Base-by-base conservation (phyloP, 2,329 filamentous ascomycete genomes). In the Fusarium sp. region DNA sequence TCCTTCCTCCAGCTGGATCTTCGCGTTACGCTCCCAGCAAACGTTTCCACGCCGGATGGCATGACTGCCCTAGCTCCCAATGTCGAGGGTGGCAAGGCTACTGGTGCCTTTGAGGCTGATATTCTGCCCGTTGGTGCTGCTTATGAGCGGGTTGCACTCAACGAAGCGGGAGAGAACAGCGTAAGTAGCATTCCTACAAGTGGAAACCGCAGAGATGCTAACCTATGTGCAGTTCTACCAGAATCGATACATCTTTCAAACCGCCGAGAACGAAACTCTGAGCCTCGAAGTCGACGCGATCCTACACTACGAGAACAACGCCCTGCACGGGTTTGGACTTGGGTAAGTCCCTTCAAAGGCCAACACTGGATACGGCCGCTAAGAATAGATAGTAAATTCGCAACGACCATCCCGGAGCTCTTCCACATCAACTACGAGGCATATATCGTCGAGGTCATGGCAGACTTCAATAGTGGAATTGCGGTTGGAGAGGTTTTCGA, bases 301-400 rank as follows among this genome's bases (percentile, higher is more conserved):
- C 5, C 25, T 70, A 1, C 59, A 71, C 25, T 71, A 71, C 37
- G 66, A 54, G 4, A 71, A 70, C 20, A 66, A 70, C 13, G 68
- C 66, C 18, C 61, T 66, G 14, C 66, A 71, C 6, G 63, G 61
- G 3, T 71, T 71, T 32, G 68, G 66, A 1, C 57, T 45, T 6
- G 68, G 61, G 68, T 66, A 13, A 9, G 48, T 45, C n/a, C n/a
- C n/a, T n/a, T n/a, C n/a, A n/a, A n/a, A n/a, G n/a, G n/a, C n/a
- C n/a, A n/a, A n/a, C n/a, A n/a, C n/a, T n/a, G n/a, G n/a, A n/a
- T n/a, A n/a, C n/a, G n/a, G n/a, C n/a, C n/a, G n/a, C n/a, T n/a
- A n/a, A n/a, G n/a, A n/a, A n/a, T n/a, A n/a, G n/a, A n/a, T n/a
- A n/a, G n/a, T n/a, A n/a, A n/a, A n/a, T n/a, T 70, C 3, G 30